Conservation (phyloP, 768 basidiomycete genomes). For the Goffeauzyma gilvescens region DNA sequence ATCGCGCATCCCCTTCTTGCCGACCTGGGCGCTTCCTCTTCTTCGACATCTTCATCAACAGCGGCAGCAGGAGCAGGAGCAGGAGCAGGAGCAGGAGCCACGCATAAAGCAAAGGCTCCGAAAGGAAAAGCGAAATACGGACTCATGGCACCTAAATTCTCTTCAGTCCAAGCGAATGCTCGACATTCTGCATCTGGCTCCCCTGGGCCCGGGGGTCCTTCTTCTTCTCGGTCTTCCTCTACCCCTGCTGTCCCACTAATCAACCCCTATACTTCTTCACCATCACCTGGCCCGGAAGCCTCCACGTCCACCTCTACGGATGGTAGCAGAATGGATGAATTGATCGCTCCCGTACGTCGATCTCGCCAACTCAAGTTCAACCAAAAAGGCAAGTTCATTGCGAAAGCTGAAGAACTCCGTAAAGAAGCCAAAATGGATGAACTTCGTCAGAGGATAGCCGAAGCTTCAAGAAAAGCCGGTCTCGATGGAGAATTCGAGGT, state of each 20-base stretch:
- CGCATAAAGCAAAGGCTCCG: constrained; percentile 54
- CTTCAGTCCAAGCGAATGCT: constrained; percentile 58
- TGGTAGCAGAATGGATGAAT: constrained; percentile 43
- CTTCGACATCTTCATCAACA: constrained; percentile 4
- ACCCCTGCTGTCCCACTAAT: constrained; percentile 31
- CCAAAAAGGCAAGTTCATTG: constrained; percentile 63
- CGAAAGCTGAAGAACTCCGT: constrained; percentile 36
- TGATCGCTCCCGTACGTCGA: constrained; percentile 38
- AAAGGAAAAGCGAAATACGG: constrained; percentile 82
- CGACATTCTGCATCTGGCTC: constrained; percentile 13
- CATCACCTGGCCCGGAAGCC: constrained; percentile 7
- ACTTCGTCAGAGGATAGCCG: constrained; percentile 79
- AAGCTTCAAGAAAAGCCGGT: constrained; percentile 80
- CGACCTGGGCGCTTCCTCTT: not conserved
- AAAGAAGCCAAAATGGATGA: constrained; percentile 61
- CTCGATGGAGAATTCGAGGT: constrained; percentile 82
- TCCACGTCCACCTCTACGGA: constrained; percentile 26
- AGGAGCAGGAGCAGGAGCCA: constrained; percentile 38
- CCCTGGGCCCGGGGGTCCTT: constrained; percentile 14
- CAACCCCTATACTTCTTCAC: constrained; percentile 60
- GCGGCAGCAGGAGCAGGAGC: constrained; percentile 6
- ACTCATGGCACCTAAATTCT: constrained; percentile 96
- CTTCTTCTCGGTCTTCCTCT: not conserved
- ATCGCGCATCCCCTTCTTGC: constrained; percentile 2
- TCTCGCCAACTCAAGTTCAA: constrained; percentile 53